Evolutionary conservation across 1,284 basidiomycete species (phyloP).

Genomic region (Butyriboletus appendiculatus): DNA sequence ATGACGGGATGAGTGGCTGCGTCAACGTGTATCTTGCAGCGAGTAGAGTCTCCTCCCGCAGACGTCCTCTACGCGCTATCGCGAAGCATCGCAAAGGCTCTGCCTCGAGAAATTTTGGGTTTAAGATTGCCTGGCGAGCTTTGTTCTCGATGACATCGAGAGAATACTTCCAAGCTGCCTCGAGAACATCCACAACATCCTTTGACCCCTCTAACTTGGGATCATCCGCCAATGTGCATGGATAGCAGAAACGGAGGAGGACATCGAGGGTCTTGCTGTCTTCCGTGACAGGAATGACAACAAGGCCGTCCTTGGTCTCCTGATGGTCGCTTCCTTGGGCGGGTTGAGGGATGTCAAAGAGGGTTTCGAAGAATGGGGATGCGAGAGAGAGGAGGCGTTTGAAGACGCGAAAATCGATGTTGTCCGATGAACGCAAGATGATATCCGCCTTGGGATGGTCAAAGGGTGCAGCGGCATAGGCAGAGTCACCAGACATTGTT

Average conservation of each 20-base stretch:
- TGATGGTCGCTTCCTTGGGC: not conserved
- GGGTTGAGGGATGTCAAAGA: constrained; percentile 17
- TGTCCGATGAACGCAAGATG: constrained; percentile 14
- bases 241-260: constrained; percentile 25
- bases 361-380: constrained; percentile 15
- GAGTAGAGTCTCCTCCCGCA: constrained; percentile 14
- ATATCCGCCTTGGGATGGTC: constrained; percentile 13
- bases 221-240: constrained; percentile 20
- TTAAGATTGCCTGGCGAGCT: constrained; percentile 11
- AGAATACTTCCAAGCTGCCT: constrained; percentile 20
- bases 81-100: constrained; percentile 23
- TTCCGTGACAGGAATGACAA: constrained; percentile 16
- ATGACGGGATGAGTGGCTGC: constrained; percentile 17
- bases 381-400: constrained; percentile 15
- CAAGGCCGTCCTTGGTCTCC: constrained; percentile 6
- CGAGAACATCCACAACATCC: constrained; percentile 11
- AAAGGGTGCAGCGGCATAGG: constrained; percentile 5
- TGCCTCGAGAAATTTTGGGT: constrained; percentile 12
- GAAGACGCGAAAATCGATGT: constrained; percentile 10
- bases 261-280: constrained; percentile 14
- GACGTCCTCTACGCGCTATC: constrained; percentile 9
- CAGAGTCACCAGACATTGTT: not conserved
- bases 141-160: constrained; percentile 19
- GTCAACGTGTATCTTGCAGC: constrained; percentile 23
- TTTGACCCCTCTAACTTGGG: constrained; percentile 9